phyloP scores from a whole-genome alignment of 2,329 filamentous ascomycete species.

The Escovopsis sp. region DNA sequence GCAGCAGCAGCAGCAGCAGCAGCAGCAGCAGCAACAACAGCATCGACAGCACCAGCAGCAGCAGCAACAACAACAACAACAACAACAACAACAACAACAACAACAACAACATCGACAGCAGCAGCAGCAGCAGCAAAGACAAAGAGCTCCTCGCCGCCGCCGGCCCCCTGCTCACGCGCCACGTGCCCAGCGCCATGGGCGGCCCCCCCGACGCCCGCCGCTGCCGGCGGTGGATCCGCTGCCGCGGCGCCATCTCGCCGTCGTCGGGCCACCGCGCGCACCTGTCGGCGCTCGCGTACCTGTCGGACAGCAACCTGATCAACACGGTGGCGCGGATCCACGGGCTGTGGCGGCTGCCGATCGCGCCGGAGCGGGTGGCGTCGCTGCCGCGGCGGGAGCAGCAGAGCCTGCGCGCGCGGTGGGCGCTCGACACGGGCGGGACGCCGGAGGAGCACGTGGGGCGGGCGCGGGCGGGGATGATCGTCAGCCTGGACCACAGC shows the following conservation, averaged over 20 bases:
- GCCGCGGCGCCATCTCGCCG: constrained; percentile 56
- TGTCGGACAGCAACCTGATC: constrained; percentile 87
- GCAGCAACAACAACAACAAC: too few species aligned
- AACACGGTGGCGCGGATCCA: constrained; percentile 74
- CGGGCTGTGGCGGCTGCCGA: constrained; percentile 58
- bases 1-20: too few species aligned
- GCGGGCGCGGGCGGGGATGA: constrained; percentile 58
- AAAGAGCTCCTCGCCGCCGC: too few species aligned
- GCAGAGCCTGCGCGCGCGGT: constrained; percentile 21
- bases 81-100: not conserved
- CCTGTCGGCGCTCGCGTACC: constrained; percentile 77
- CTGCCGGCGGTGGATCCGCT: constrained; percentile 59
- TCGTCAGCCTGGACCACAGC: constrained; percentile 65
- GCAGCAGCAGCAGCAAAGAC: not conserved
- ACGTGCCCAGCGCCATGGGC: constrained; percentile 14
- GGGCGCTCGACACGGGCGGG: constrained; percentile 27
- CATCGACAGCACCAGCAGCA: too few species aligned
- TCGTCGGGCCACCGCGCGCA: constrained; percentile 66
- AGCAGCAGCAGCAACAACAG: constrained; percentile 30
- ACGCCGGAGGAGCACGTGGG: constrained; percentile 27
- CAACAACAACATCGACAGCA: not conserved
- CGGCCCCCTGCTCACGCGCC: not conserved
- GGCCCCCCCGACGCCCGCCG: constrained; percentile 46
- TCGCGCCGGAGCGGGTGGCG: constrained; percentile 37
- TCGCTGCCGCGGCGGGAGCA: constrained; percentile 26